Conservation (phyloP, 2,329 filamentous ascomycete species). For the Trichoderma aggressivum region DNA sequence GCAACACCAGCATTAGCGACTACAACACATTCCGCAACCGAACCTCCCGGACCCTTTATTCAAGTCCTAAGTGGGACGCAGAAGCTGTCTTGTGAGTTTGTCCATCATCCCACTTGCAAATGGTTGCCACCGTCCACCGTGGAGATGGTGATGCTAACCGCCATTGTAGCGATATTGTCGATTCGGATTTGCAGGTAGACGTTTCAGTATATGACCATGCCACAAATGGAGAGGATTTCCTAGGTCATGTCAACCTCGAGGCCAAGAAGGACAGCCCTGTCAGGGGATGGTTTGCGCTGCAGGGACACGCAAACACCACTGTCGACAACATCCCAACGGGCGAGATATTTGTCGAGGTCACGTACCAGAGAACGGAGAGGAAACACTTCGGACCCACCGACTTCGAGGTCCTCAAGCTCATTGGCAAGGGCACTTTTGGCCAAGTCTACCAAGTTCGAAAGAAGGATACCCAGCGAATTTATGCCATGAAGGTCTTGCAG, state of each 20-base stretch:
- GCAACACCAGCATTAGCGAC: slow-evolving; percentile 81
- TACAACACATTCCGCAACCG: slow-evolving; percentile 58
- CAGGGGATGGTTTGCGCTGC: slow-evolving; percentile 81
- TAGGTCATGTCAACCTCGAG: slow-evolving; percentile 84
- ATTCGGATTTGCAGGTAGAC: slow-evolving; percentile 84
- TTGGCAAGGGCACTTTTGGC: slow-evolving; percentile 96
- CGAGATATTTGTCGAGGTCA: slow-evolving; percentile 82
- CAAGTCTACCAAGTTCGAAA: slow-evolving; percentile 98
- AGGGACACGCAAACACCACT: slow-evolving; percentile 68
- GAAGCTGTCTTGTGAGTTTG: slow-evolving; percentile 82
- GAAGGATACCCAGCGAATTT: slow-evolving; percentile 92
- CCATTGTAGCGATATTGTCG: slow-evolving; percentile 75
- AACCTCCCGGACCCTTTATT: slow-evolving; percentile 56
- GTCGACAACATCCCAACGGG: slow-evolving; percentile 74
- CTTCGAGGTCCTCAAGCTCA: slow-evolving; percentile 92
- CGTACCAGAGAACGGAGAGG: slow-evolving; percentile 82
- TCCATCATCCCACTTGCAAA: neutral
- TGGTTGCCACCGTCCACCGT: neutral
- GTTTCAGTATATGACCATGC: slow-evolving; percentile 88
- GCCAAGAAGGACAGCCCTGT: slow-evolving; percentile 65
- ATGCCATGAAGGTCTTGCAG: slow-evolving; percentile 98
- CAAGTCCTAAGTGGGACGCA: slow-evolving; percentile 91
- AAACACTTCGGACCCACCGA: slow-evolving; percentile 92
- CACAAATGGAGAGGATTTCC: slow-evolving; percentile 78
- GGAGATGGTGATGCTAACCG: slow-evolving; percentile 10